These are phyloP conservation scores for Biscogniauxia mediterranea DNA, from an alignment of 2,329 filamentous ascomycete genomes.

Conservation along the genomic window DNA sequence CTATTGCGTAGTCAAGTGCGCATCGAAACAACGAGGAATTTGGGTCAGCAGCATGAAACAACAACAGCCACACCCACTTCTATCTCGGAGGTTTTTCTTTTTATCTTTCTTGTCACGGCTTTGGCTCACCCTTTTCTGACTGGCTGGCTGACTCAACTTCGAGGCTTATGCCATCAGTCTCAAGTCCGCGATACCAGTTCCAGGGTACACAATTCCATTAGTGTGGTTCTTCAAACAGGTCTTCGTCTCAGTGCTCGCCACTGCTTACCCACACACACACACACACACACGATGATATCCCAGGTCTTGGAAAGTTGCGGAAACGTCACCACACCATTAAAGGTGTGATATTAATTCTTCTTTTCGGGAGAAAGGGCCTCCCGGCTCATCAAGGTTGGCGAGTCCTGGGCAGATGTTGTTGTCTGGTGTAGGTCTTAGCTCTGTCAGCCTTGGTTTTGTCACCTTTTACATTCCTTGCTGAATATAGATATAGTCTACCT, in stretches of 20 bases:
- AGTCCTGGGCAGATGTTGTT: background rate
- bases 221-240: background rate
- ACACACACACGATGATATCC: background rate
- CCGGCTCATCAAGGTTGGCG: background rate
- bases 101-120: background rate
- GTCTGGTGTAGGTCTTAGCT: background rate
- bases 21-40: background rate
- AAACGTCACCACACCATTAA: background rate
- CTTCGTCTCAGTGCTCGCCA: background rate
- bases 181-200: background rate
- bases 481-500: background rate
- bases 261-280: background rate
- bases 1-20: background rate
- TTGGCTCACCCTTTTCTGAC: background rate
- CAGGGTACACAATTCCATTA: background rate
- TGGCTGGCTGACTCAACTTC: background rate
- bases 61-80: background rate
- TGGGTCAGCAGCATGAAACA: background rate
- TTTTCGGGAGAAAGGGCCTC: background rate
- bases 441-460: background rate
- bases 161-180: background rate
- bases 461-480: background rate
- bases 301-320: background rate
- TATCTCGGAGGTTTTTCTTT: background rate
- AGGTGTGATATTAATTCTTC: background rate